Evolutionary conservation across 1,284 basidiomycete genomes (phyloP), one percentile per base, ranked within the genome.

Genomic region (Leccinum griseonigrum): DNA sequence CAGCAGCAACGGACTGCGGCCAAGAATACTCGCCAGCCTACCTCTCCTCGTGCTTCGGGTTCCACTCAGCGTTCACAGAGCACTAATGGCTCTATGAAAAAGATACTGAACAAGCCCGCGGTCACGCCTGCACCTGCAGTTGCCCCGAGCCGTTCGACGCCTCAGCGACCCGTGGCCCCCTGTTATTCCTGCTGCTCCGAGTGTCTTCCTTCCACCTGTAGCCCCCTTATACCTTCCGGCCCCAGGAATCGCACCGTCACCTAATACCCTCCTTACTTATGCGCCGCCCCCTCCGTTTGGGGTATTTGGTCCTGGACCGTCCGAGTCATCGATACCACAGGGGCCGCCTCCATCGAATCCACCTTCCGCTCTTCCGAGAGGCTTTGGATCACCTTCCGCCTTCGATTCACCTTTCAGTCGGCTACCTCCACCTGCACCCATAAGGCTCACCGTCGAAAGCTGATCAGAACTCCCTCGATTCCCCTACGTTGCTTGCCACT

Each of bases 311-410:
- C 75, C 80, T 14, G 78, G 77, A 6, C 73, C 79, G 46, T 26
- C 22, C 22, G 22, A 26, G 22, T 75, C 81, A 22, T 74, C 51
- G 28, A 52, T 82, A 62, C 74, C 75, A 36, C 79, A 75, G 60
- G 77, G 74, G 6, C 79, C 78, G 1, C 76, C 78, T 10, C 77
- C 78, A 3, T 68, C 78, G n/a, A 74, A 88, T 52, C 81, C 76
- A 2, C 80, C 84, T 9, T 84, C 84, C 29, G 76, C 79, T n/a
- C 71, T 85, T 13, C 81, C 85, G 10, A 77, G 85, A 56, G 77
- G 74, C 53, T 86, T 81, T 65, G 79, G 77, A 52, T 71, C 78
- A 9, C 77, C 75, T 36, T 78, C 80, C 22, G 22, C 22, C 3
- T 86, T 83, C 62, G 87, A 88, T 50, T 68, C 78, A 3, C 70